phyloP scores from a whole-genome alignment of 73 alveolate species.

The Stentor roeselii region DNA sequence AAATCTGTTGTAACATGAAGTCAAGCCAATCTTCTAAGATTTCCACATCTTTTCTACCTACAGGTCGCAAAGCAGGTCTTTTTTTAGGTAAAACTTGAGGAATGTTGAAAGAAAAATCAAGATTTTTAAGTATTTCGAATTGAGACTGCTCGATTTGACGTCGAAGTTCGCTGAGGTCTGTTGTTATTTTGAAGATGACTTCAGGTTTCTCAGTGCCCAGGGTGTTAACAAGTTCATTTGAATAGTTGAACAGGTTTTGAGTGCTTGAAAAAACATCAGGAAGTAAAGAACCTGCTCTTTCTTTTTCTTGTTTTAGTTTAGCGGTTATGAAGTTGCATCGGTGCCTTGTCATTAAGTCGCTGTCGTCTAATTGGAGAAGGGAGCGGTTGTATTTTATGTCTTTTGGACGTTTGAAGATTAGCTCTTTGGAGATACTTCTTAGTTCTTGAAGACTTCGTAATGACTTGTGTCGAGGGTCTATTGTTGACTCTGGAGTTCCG shows the following conservation, averaged over 20 bases:
- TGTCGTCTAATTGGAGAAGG: not conserved
- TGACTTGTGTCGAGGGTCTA: too few species aligned
- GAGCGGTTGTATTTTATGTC: not conserved
- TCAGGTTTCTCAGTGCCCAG: not conserved
- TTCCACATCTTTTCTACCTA: slow-evolving; percentile 22
- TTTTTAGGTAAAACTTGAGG: too few species aligned
- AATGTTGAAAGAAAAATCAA: not conserved
- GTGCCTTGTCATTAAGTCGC: not conserved
- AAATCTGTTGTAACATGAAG: not conserved
- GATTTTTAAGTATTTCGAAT: not conserved
- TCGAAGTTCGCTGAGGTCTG: not conserved
- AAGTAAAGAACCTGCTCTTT: not conserved
- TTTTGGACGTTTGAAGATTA: not conserved
- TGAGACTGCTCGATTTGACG: not conserved
- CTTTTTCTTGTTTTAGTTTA: not conserved
- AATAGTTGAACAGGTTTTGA: not conserved
- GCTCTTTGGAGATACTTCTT: not conserved
- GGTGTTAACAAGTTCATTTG: not conserved
- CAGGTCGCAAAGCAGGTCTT: too few species aligned
- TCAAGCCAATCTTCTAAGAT: slow-evolving; percentile 25
- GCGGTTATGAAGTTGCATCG: not conserved
- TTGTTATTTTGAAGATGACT: not conserved
- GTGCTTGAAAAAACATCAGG: not conserved
- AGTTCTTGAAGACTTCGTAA: too few species aligned
- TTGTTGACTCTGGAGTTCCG: too few species aligned